Percentiles rank a stretch among this genome's conserved stretches.
Conservation (phyloP, 176 grass and related monocot genomes). For the Triticum monococcum region DNA sequence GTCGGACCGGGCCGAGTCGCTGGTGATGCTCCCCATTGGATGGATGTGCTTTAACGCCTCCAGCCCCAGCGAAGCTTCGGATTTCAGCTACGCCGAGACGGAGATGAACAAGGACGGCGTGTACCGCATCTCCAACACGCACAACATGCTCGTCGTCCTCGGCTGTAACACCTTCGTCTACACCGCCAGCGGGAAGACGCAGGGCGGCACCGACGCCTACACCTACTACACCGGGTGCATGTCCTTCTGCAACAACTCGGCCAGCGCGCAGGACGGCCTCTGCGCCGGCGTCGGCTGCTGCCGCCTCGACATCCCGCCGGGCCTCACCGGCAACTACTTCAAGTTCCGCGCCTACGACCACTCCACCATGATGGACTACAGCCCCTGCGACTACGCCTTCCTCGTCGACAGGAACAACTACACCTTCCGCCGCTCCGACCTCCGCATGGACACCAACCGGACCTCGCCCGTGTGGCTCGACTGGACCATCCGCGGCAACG, state of each 20-base stretch:
- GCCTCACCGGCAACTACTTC: background rate
- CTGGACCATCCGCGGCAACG: background rate
- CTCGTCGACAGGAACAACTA: background rate
- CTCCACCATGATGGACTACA: background rate
- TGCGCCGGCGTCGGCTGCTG: slow-evolving; percentile 13
- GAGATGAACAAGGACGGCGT: too few species aligned
- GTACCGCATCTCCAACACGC: too few species aligned
- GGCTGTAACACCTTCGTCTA: too few species aligned
- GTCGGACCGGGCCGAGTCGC: too few species aligned
- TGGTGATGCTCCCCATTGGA: too few species aligned
- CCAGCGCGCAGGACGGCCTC: background rate
- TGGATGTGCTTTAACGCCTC: too few species aligned
- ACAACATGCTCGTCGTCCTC: too few species aligned
- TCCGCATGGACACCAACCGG: background rate
- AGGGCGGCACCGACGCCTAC: background rate
- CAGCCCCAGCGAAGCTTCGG: too few species aligned
- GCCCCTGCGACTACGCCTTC: background rate
- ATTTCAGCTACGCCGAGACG: too few species aligned
- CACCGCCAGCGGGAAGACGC: background rate
- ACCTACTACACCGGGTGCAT: background rate
- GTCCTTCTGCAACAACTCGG: background rate
- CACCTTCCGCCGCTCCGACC: background rate
- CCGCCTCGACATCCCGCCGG: slow-evolving; percentile 3
- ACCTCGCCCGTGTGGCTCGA: background rate
- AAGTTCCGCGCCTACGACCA: accelerated